phyloP scores from a whole-genome alignment of 2,329 filamentous ascomycete species.

The Emericellopsis atlantica region DNA sequence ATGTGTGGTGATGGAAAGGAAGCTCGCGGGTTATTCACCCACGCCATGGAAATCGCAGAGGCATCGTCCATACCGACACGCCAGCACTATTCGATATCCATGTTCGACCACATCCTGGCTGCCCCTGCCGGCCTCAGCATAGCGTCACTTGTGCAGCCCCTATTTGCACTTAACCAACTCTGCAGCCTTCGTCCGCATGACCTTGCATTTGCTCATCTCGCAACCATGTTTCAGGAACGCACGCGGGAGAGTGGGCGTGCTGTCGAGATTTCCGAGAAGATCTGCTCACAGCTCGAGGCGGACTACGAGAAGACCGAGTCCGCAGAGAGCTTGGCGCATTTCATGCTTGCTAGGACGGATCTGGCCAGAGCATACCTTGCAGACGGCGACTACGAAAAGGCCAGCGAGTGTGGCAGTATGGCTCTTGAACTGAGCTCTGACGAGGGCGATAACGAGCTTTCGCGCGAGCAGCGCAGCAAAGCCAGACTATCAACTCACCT shows the following conservation, averaged over 20 bases:
- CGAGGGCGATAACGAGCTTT: constrained; percentile 53
- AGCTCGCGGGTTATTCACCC: constrained; percentile 75
- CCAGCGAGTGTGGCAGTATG: constrained; percentile 68
- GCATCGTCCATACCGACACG: constrained; percentile 62
- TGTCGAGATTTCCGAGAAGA: constrained; percentile 47
- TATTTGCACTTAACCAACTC: constrained; percentile 81
- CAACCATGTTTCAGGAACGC: constrained; percentile 71
- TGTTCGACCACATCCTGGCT: constrained; percentile 69
- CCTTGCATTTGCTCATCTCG: constrained; percentile 62
- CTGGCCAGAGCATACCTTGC: constrained; percentile 76
- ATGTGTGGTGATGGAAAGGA: constrained; percentile 63
- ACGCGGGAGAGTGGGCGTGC: constrained; percentile 55
- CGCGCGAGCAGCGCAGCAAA: constrained; percentile 50
- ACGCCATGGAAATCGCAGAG: constrained; percentile 86
- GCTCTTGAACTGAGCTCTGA: constrained; percentile 70
- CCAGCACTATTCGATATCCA: constrained; percentile 64
- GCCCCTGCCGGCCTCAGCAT: constrained; percentile 35
- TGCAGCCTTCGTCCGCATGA: constrained; percentile 58
- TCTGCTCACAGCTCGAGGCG: constrained; percentile 61
- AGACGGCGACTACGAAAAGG: constrained; percentile 47
- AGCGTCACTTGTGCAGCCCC: constrained; percentile 64
- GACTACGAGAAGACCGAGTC: constrained; percentile 82
- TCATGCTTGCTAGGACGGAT: constrained; percentile 76
- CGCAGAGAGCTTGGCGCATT: constrained; percentile 55
- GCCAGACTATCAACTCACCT: constrained; percentile 75